phyloP scores from a whole-genome alignment of 2,329 filamentous ascomycete species.

The Plectosphaerella sp. region DNA sequence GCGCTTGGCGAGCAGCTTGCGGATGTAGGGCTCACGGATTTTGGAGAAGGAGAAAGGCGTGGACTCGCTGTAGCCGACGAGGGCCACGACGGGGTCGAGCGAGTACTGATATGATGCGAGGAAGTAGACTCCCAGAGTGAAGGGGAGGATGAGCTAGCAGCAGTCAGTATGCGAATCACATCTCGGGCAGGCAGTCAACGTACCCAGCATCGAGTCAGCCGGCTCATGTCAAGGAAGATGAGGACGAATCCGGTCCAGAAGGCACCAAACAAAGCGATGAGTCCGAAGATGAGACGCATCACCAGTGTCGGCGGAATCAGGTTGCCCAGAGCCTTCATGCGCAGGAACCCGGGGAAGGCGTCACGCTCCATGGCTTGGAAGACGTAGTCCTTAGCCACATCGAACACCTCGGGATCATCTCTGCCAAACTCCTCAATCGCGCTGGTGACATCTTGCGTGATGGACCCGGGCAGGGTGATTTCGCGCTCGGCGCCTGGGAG shows the following conservation, averaged over 20 bases:
- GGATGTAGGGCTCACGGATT: conserved; percentile 87
- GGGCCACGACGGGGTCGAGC: conserved; percentile 83
- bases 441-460: conserved; percentile 79
- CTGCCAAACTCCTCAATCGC: conserved; percentile 87
- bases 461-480: conserved; percentile 85
- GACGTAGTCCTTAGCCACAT: conserved; percentile 96
- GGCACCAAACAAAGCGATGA: conserved; percentile 81
- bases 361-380: conserved; percentile 99
- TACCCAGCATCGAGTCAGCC: conserved; percentile 80
- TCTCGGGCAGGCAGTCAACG: conserved; percentile 24
- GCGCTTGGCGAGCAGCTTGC: conserved; percentile 77
- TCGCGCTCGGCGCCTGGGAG: conserved; percentile 94
- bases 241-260: conserved; percentile 94
- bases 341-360: conserved; percentile 94
- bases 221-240: conserved; percentile 79
- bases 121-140: conserved; percentile 85
- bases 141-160: conserved; percentile 69
- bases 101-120: conserved; percentile 92
- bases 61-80: conserved; percentile 91
- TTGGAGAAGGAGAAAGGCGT: conserved; percentile 88
- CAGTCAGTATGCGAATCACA: conserved; percentile 7
- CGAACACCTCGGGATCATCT: conserved; percentile 96
- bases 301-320: conserved; percentile 88
- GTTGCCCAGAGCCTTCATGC: conserved; percentile 93
- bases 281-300: conserved; percentile 76